Base-by-base conservation (phyloP, 129 eudicot genomes). In the Heracleum sosnowskyi region DNA sequence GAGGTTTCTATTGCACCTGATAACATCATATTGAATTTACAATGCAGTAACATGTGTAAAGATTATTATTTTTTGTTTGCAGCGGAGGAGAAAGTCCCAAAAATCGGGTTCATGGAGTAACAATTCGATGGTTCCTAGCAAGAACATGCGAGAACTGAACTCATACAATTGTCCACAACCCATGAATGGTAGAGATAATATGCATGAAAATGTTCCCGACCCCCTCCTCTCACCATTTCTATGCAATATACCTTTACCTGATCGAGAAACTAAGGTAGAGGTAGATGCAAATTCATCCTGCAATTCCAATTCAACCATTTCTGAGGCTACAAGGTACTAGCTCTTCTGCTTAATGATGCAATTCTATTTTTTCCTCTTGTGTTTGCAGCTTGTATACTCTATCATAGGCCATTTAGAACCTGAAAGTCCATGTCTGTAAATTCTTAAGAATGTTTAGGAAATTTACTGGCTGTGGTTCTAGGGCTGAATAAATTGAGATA, bases 221-320 rank as follows among this genome's bases (percentile, higher is more conserved):
- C 97, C 97, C 24, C 89, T 93, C 37, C 87, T 89, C 22, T 91
- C 92, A 4, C 88, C 90, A 76, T 93, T 91, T 51, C 69, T 91
- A 24, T 83, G 83, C 79, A 81, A 44, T 71, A 83, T 79, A 20
- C 89, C 96, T 41, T 41, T 78, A 63, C 77, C 88, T 55, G 85
- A 79, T 37, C 69, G 75, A 75, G 83, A 84, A 79, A 72, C 79
- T 28, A 78, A 60, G 68, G 34, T 11, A 60, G 68, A 80, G 42
- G 78, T 68, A 74, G 71, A 82, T 74, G 82, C 79, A 46, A 36
- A 46, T 44, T 53, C 42, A 18, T 47, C 81, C 22, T 31, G 49
- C 35, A 55, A 47, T 78, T 83, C 39, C 39, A 68, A 83, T 73
- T 85, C 83, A 73, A 75, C 81, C 60, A 83, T 74, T 57, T 81